Percentiles rank a stretch among this genome's conserved stretches.
These are phyloP conservation scores for Moesziomyces sp. DNA, from an alignment of 1,284 basidiomycete species.

Conservation along the genomic window DNA sequence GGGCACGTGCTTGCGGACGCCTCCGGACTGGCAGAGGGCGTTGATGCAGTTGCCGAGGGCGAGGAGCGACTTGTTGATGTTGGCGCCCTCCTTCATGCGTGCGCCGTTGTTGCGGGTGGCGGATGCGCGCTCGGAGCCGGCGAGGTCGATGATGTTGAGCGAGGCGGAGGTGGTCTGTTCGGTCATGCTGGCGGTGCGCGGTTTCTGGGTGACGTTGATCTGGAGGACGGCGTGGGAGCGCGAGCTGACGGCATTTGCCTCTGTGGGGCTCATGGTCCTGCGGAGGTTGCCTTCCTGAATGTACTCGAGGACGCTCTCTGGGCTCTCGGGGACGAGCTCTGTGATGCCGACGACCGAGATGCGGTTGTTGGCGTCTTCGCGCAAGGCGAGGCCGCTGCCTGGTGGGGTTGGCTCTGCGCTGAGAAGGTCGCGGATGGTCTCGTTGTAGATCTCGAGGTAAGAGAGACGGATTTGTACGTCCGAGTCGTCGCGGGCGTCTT, in stretches of 20 bases:
- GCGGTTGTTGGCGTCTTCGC: constrained; percentile 64
- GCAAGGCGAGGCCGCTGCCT: constrained; percentile 61
- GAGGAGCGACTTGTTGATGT: constrained; percentile 67
- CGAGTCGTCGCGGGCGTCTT: constrained; percentile 54
- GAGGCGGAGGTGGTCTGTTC: constrained; percentile 64
- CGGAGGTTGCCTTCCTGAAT: constrained; percentile 65
- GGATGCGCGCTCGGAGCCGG: constrained; percentile 65
- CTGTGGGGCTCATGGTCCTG: constrained; percentile 66
- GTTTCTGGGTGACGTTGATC: constrained; percentile 66
- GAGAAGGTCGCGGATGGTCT: constrained; percentile 65
- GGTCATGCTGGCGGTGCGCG: constrained; percentile 60
- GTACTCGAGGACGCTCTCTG: constrained; percentile 63
- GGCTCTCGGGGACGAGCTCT: constrained; percentile 62
- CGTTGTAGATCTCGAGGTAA: constrained; percentile 68
- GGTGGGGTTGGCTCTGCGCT: constrained; percentile 61
- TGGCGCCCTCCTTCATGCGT: constrained; percentile 68
- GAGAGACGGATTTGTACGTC: constrained; percentile 64
- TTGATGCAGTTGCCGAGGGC: constrained; percentile 68
- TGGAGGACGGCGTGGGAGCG: constrained; percentile 66
- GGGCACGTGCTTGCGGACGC: constrained; percentile 56
- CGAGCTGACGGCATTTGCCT: constrained; percentile 66
- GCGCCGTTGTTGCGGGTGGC: constrained; percentile 66
- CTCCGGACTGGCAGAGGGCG: constrained; percentile 65
- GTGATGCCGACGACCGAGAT: constrained; percentile 67
- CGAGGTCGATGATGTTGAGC: constrained; percentile 67